Conservation (phyloP, 805 yeast species). For the Kodamaea hsintzibuensis region DNA sequence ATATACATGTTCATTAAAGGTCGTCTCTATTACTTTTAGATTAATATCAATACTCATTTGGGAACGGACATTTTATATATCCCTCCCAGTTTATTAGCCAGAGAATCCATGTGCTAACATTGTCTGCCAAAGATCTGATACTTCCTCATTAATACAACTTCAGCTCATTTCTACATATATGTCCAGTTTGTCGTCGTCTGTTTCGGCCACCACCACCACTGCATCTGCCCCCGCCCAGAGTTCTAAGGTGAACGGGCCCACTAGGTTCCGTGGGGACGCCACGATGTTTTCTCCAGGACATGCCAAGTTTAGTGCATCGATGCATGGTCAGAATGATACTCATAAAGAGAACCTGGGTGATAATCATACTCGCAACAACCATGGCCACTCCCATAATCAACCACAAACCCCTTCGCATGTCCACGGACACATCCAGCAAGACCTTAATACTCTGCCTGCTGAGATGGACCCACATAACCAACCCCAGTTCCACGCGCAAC, state of each 20-base stretch:
- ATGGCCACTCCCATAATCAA: neutral
- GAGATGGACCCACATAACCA: constrained; percentile 6
- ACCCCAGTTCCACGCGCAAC: constrained; percentile 12
- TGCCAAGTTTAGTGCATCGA: neutral
- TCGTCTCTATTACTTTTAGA: neutral
- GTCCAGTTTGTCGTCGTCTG: constrained; percentile 20
- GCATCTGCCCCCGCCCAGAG: constrained; percentile 13
- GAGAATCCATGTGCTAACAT: constrained; percentile 1
- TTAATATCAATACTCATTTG: neutral
- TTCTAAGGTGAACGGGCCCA: constrained; percentile 22
- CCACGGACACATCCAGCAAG: constrained; percentile 2
- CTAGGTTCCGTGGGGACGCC: constrained; percentile 41
- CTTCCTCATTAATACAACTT: neutral
- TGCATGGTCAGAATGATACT: neutral
- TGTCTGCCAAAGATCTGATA: neutral
- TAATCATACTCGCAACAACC: no score
- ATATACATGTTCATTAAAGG: neutral
- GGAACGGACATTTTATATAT: neutral
- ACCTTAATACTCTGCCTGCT: constrained; percentile 3
- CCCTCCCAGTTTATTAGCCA: neutral
- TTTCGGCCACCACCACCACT: constrained; percentile 18
- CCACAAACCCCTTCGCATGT: constrained; percentile 3
- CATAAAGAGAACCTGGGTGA: neutral
- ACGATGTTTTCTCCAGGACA: constrained; percentile 37
- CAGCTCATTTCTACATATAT: constrained; percentile 1